A percentile compares a stretch with the other conserved stretches of the same genome.
Conservation (phyloP, 371 early-diverging fungal genomes). For the Mucor saturninus region DNA sequence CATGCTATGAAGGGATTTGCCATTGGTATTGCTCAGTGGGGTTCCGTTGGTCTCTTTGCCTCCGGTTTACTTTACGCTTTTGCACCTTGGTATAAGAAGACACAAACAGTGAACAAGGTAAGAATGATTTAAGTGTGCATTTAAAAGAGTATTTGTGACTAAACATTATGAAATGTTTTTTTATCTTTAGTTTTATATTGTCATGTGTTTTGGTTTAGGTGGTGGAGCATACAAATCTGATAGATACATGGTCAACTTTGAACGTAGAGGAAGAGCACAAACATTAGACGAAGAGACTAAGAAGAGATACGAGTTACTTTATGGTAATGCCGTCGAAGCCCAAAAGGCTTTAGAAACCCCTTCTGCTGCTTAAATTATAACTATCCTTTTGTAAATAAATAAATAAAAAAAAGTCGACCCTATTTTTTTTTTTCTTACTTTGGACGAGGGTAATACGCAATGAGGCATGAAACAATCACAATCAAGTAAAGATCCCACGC, state of each 20-base stretch:
- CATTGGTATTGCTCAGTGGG: constrained; percentile 56
- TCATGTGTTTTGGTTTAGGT: constrained; percentile 57
- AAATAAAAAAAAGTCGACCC: neutral
- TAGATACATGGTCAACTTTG: constrained; percentile 58
- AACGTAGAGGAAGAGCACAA: constrained; percentile 56
- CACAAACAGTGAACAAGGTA: constrained; percentile 59
- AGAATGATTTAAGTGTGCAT: neutral
- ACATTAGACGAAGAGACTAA: constrained; percentile 48
- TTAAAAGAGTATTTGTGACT: neutral
- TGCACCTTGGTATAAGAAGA: constrained; percentile 52
- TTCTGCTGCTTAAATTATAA: neutral
- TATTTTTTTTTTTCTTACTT: constrained; percentile 14
- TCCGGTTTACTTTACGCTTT: constrained; percentile 49
- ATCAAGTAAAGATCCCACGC: constrained; percentile 2
- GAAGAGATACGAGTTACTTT: constrained; percentile 48
- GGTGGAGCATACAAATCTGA: constrained; percentile 59
- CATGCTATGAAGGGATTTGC: constrained; percentile 61
- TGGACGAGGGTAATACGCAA: neutral
- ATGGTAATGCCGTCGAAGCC: constrained; percentile 35
- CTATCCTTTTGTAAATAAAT: neutral
- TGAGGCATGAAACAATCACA: neutral
- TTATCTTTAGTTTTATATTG: constrained; percentile 54
- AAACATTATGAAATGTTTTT: neutral
- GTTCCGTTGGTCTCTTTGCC: constrained; percentile 51
- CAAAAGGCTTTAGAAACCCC: constrained; percentile 17